phyloP scores from a whole-genome alignment of 139 green algal species.

The Astrephomene gubernaculifera region DNA sequence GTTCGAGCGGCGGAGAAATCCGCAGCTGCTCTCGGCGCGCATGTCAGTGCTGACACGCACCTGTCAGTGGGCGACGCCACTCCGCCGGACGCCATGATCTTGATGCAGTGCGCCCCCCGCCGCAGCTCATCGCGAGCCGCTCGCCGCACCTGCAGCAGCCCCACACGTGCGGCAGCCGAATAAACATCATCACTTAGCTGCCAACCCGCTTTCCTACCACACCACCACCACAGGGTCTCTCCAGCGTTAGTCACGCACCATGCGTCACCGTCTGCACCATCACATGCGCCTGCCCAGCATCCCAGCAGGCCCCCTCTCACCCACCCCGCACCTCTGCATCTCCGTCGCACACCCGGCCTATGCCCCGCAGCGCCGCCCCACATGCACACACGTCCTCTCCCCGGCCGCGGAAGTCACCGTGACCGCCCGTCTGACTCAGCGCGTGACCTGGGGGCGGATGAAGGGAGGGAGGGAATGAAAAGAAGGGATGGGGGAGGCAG shows the following conservation, averaged over 20 bases:
- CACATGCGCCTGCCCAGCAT: no score
- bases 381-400: constrained; percentile 68
- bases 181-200: neutral
- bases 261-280: no score
- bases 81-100: constrained; percentile 79
- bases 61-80: constrained; percentile 76
- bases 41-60: no score
- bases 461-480: neutral
- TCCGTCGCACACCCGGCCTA: constrained; percentile 81
- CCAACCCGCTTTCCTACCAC: neutral
- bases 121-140: constrained; percentile 77
- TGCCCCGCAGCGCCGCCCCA: constrained; percentile 61
- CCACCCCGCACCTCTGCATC: constrained; percentile 54
- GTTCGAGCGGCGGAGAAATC: no score
- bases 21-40: no score
- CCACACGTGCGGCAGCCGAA: neutral
- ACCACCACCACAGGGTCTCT: neutral
- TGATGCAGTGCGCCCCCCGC: constrained; percentile 77
- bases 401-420: constrained; percentile 73
- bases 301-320: neutral
- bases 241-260: no score
- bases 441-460: constrained; percentile 55
- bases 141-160: constrained; percentile 40
- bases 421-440: constrained; percentile 78
- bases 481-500: neutral